Evolutionary conservation across 495 filamentous ascomycete species (phyloP), one percentile per base, ranked within the genome.

Genomic region (Oidiodendron maius): DNA sequence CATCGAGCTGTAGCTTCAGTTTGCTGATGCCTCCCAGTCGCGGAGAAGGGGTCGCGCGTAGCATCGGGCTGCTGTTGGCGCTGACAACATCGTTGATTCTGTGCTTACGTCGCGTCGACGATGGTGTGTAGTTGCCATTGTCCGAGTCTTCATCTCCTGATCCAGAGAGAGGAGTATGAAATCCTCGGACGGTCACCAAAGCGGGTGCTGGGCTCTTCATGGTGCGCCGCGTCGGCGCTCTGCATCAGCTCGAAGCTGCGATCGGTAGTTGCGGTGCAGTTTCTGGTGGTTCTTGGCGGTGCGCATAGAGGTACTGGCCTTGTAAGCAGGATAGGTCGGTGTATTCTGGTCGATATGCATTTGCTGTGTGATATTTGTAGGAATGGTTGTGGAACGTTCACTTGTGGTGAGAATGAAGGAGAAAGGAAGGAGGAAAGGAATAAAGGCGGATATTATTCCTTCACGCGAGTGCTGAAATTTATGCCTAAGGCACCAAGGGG

Each of bases 101-200:
- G 23, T 49, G 44, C 9, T 44, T 26, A 44, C 44, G 26, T 37
- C 59, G 54, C 4, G 50, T 52, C 18, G 62, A 53, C 10, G 50
- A 55, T 18, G 60, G 55, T 18, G 62, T 60, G 32, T 50, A 40
- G 10, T 39, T 12, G 18, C 55, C 53, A 52, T 76, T 77, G 61
- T 93, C 89, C 12, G 86, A 89, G 50, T 93, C 89, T 59, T 95
- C 90, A 55, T 90, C 88, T 34, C 77, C 86, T 40, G 89, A 93
- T 16, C 77, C 78, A 35, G 37, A 25, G n/a, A 76, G 68, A n/a
- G 89, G 87, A n/a, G 86, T 90, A 13, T 61, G 58, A 57, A 94
- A 91, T 4, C 89, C 89, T 57, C 80, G 82, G 36, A 91, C 80
- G 28, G 84, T 87, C 23, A 75, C 83, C 51, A 81, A 69, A 35